These are phyloP conservation scores for Pyrenophora tritici-repentis DNA, from an alignment of 2,329 filamentous ascomycete species.

Conservation along the genomic window DNA sequence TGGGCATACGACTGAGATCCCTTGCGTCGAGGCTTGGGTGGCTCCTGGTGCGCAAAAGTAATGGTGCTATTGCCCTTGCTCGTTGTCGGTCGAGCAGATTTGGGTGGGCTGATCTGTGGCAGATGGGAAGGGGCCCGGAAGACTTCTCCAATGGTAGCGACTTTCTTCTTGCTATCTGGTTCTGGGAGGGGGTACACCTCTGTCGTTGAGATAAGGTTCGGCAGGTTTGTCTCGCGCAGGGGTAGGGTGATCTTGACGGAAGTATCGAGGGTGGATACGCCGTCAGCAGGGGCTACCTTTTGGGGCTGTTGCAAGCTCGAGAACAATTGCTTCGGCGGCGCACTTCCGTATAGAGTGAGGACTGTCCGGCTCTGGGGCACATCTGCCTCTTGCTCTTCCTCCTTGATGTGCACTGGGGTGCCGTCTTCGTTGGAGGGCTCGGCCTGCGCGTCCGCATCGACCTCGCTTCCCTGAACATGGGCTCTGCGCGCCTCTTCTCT, in stretches of 20 bases:
- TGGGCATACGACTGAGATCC: conserved; percentile 64
- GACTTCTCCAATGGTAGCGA: conserved; percentile 71
- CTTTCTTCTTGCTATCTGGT: conserved; percentile 53
- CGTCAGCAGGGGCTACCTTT: conserved; percentile 43
- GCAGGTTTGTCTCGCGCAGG: conserved; percentile 69
- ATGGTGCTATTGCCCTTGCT: conserved; percentile 59
- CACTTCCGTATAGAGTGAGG: conserved; percentile 77
- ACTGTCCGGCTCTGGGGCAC: conserved; percentile 59
- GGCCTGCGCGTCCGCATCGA: conserved; percentile 12
- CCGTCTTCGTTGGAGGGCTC: conserved; percentile 16
- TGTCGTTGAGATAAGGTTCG: conserved; percentile 73
- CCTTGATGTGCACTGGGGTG: conserved; percentile 23
- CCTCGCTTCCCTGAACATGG: conserved; percentile 11
- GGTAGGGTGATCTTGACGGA: conserved; percentile 53
- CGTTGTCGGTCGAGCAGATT: conserved; percentile 71
- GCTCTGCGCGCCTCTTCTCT: conserved; percentile 35
- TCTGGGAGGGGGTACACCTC: conserved; percentile 63
- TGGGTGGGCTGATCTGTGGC: conserved; percentile 70
- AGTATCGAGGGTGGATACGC: conserved; percentile 44
- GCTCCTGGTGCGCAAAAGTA: conserved; percentile 59
- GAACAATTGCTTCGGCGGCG: conserved; percentile 76
- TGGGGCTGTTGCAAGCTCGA: conserved; percentile 74
- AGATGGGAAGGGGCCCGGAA: conserved; percentile 72
- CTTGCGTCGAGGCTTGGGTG: conserved; percentile 52
- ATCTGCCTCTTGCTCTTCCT: conserved; percentile 32